Evolutionary conservation across 2,329 filamentous ascomycete species (phyloP), one percentile per base, ranked within the genome.

Genomic region (Pezizomycotina sp.): DNA sequence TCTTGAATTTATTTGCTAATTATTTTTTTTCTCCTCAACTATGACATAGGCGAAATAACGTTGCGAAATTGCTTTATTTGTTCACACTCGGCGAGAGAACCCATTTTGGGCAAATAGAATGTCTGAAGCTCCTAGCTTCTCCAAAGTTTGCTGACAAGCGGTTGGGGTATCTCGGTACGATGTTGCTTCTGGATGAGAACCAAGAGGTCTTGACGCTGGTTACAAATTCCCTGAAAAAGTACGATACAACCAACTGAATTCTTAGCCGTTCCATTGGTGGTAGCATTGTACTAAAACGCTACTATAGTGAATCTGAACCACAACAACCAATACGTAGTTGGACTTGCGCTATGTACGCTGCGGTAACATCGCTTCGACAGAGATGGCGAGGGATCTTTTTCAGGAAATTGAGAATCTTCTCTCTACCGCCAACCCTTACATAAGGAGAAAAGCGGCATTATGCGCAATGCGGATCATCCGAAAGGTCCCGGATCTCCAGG

Each of bases 71-170:
- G 22, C 71, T 98, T 24, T 98, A 98, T 58, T 80, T 98, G 43
- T 98, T 98, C 60, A 98, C 89, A 1, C 69, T 98, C 26, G 89
- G 89, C 47, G 89, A 98, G 62, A 73, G 89, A 53, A 98, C 89
- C 38, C 89, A 98, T 61, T 98, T 98, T 57, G 89, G 89, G 33
- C 89, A 98, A 66, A 98, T 98, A 56, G 89, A 98, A 71, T 98
- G 89, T 60, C 69, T 98, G 54, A 98, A 98, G 62, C 71, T 98
- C 32, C 71, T 98, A 40, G 89, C 89, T 40, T 98, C 89, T 25
- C 84, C 91, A 48, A 81, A 86, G 41, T 98, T 98, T 56, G 89
- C 89, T 49, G 89, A 98, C 66, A 98, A 98, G 64, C 76, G 89
- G 30, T 62, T 98, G 50, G 89, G 89, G 25, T 92, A 98, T 55